These are phyloP conservation scores for Talaromyces pinophilus DNA, from an alignment of 2,329 filamentous ascomycete genomes.

Conservation along the genomic window DNA sequence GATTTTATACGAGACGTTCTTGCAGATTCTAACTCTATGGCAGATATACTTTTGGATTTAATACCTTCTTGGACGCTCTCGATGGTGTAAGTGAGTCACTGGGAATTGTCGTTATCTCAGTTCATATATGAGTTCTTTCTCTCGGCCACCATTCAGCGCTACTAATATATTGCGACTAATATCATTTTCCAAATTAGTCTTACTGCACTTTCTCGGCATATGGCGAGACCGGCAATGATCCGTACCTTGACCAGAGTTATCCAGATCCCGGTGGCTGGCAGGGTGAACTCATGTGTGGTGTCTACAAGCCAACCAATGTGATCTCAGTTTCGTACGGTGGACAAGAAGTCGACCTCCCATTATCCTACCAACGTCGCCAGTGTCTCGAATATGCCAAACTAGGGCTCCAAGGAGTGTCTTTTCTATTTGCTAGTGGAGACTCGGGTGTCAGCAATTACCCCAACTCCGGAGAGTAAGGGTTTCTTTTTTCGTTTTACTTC, in stretches of 20 bases:
- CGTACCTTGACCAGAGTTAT: conserved; percentile 53
- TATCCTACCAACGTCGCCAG: conserved; percentile 21
- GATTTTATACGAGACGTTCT: background rate
- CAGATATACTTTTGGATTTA: conserved; percentile 42
- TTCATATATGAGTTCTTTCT: background rate
- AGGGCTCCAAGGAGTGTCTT: conserved; percentile 18
- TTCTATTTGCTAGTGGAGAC: conserved; percentile 22
- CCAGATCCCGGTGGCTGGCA: conserved; percentile 55
- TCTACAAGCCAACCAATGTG: conserved; percentile 23
- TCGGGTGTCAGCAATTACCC: conserved; percentile 20
- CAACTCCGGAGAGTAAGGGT: background rate
- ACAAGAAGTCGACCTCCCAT: conserved; percentile 20
- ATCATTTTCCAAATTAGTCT: conserved; percentile 31
- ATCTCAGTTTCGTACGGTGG: conserved; percentile 23
- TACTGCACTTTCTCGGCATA: conserved; percentile 56
- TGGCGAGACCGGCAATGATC: conserved; percentile 52
- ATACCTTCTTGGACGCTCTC: conserved; percentile 55
- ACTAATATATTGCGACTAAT: background rate
- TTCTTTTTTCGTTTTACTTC: background rate
- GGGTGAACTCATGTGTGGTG: conserved; percentile 39
- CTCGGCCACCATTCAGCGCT: background rate
- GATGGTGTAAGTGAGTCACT: conserved; percentile 43
- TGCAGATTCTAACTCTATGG: background rate
- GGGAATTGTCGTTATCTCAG: background rate
- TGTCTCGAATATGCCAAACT: conserved; percentile 22